A percentile compares a stretch with the other conserved stretches of the same genome.
These are phyloP conservation scores for Glonium stellatum DNA, from an alignment of 495 filamentous ascomycete species.

Conservation along the genomic window DNA sequence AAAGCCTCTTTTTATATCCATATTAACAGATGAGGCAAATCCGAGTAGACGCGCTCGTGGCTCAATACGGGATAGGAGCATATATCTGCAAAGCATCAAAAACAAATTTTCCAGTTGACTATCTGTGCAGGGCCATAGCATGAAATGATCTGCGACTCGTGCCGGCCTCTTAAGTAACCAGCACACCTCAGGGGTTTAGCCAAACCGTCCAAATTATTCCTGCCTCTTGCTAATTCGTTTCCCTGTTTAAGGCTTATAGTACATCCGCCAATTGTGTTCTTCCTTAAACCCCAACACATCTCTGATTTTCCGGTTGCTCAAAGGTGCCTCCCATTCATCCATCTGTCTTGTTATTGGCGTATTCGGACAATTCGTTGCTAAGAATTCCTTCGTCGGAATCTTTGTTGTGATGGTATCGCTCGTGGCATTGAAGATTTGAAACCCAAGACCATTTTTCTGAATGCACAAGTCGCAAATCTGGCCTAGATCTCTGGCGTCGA, in stretches of 20 bases:
- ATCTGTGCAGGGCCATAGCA: no score
- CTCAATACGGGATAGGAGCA: no score
- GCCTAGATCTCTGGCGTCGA: slow-evolving; percentile 53
- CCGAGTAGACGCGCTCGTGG: no score
- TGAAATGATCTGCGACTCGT: no score
- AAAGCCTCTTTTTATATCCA: no score
- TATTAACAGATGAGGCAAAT: no score
- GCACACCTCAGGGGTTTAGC: no score
- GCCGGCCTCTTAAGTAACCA: no score
- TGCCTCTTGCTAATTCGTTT: not conserved
- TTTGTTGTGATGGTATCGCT: slow-evolving; percentile 51
- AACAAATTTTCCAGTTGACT: no score
- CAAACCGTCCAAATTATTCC: no score
- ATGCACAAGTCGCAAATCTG: slow-evolving; percentile 48
- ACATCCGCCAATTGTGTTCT: slow-evolving; percentile 47
- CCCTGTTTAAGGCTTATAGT: slow-evolving; percentile 28
- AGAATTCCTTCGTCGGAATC: slow-evolving; percentile 43
- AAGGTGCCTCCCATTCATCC: slow-evolving; percentile 49
- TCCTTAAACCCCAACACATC: slow-evolving; percentile 53
- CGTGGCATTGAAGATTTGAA: slow-evolving; percentile 56
- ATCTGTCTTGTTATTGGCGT: slow-evolving; percentile 46
- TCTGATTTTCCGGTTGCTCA: slow-evolving; percentile 52
- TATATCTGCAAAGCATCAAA: no score
- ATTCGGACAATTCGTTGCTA: slow-evolving; percentile 42
- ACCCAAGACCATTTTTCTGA: slow-evolving; percentile 40